Percentiles rank a stretch among this genome's conserved stretches.
Conservation (phyloP, 2,329 filamentous ascomycete species). For the Alternaria incomplexa region DNA sequence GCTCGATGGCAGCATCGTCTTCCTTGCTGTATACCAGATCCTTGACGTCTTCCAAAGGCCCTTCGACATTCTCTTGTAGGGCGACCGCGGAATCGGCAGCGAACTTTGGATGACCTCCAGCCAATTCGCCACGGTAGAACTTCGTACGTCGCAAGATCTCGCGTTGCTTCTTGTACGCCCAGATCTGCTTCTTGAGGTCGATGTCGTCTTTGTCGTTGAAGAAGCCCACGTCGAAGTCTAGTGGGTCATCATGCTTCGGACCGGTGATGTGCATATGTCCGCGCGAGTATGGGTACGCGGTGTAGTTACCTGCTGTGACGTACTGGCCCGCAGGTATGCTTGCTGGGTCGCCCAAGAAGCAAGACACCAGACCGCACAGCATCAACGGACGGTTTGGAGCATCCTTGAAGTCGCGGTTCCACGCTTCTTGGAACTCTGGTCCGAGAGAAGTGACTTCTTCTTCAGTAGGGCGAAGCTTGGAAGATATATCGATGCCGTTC, state of each 20-base stretch:
- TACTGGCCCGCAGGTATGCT: conserved; percentile 56
- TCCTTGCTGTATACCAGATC: conserved; percentile 31
- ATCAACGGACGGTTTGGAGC: conserved; percentile 56
- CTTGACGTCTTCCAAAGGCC: conserved; percentile 15
- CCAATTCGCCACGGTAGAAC: conserved; percentile 54
- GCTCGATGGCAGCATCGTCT: conserved; percentile 49
- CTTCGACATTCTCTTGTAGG: conserved; percentile 12
- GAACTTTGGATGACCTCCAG: conserved; percentile 29
- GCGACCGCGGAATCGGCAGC: conserved; percentile 25
- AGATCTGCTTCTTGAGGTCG: conserved; percentile 65
- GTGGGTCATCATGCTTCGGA: conserved; percentile 51
- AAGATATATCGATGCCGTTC: conserved; percentile 63
- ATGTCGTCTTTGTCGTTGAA: conserved; percentile 61
- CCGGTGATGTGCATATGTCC: conserved; percentile 66
- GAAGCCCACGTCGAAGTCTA: conserved; percentile 65
- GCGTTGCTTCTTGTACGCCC: conserved; percentile 70
- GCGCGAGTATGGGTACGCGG: conserved; percentile 66
- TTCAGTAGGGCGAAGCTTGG: conserved; percentile 63
- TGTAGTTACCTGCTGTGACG: conserved; percentile 60
- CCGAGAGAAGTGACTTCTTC: conserved; percentile 60
- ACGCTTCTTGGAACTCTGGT: conserved; percentile 59
- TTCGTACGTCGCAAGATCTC: conserved; percentile 64
- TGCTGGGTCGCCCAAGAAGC: conserved; percentile 40
- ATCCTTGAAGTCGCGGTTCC: conserved; percentile 63
- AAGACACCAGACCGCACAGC: conserved; percentile 50